Conservation (phyloP, 2,329 filamentous ascomycete genomes). For the Emericellopsis atlantica region DNA sequence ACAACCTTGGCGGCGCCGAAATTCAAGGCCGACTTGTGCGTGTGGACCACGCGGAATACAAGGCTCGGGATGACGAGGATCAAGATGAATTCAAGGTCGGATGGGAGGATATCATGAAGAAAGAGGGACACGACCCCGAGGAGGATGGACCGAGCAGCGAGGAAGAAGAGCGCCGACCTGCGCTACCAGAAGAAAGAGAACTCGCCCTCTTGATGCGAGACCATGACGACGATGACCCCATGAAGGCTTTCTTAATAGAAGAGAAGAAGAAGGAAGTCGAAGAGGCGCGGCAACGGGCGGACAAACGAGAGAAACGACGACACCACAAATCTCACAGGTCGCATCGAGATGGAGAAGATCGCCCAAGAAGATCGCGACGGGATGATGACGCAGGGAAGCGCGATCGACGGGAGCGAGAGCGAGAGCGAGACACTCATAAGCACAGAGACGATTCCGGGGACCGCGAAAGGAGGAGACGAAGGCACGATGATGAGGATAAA, state of each 20-base stretch:
- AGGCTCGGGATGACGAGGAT: slow-evolving; percentile 68
- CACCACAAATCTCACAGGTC: slow-evolving; percentile 33
- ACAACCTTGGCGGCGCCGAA: slow-evolving; percentile 81
- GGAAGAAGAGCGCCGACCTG: slow-evolving; percentile 36
- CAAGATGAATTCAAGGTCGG: slow-evolving; percentile 45
- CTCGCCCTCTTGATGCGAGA: slow-evolving; percentile 61
- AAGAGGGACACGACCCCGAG: slow-evolving; percentile 30
- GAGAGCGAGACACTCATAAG: slow-evolving; percentile 7
- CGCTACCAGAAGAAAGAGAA: slow-evolving; percentile 74
- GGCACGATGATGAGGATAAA: slow-evolving; percentile 10
- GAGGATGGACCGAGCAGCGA: slow-evolving; percentile 34
- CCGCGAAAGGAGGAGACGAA: slow-evolving; percentile 10
- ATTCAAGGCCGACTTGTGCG: slow-evolving; percentile 69
- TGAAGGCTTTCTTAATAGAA: slow-evolving; percentile 83
- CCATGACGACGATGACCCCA: slow-evolving; percentile 92
- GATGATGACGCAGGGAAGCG: neutral
- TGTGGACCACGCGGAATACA: slow-evolving; percentile 91
- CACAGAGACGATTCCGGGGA: slow-evolving; percentile 13
- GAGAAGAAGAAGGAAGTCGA: slow-evolving; percentile 86
- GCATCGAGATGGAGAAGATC: slow-evolving; percentile 17
- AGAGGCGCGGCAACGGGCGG: slow-evolving; percentile 43
- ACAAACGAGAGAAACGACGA: slow-evolving; percentile 33
- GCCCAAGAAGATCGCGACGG: slow-evolving; percentile 15
- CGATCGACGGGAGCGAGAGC: slow-evolving; percentile 11
- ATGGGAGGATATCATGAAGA: slow-evolving; percentile 45